Base-by-base conservation (phyloP, 345 rosid genomes). In the Carallia brachiata region DNA sequence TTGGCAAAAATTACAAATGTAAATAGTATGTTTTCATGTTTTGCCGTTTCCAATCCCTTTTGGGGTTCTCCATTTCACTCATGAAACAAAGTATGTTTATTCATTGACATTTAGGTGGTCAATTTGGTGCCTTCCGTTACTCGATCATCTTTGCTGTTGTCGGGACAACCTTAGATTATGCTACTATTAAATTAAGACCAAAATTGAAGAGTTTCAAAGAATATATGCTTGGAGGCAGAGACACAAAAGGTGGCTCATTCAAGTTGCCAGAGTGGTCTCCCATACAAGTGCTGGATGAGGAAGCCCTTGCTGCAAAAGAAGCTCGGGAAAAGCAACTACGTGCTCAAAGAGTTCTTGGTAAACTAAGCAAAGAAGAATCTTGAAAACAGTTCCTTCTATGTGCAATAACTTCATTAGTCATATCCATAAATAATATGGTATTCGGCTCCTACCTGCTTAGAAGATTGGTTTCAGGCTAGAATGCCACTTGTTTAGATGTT, bases 191-290 rank as follows among this genome's bases (percentile, higher is more conserved):
- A 62, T 78, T 88, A 77, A 79, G 81, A 75, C 85, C 91, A 4
- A 37, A 67, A 8, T 31, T 82, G 37, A 77, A 53, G 80, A 78
- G 62, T 54, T 72, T 72, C 18, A 72, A 54, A 17, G 81, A 82
- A 54, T 78, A 80, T 15, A 57, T 75, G 44, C n/a, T 68, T 15
- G 65, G 55, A 36, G 50, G 61, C 62, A 44, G 54, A 37, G 72
- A 66, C 68, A 75, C 70, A 71, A 70, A 68, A 27, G 81, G 63
- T 32, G 77, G 73, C 10, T 77, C 82, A 74, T 54, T 84, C 65
- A 87, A 85, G 73, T 81, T 90, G 73, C 92, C 96, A 18, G 92
- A 88, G 62, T 93, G 98, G 94, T 93, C 80, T 71, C 92, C 97
- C 32, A 88, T 93, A 67, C 87, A 86, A 84, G 77, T 89, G 62